Evolutionary conservation across 805 yeast genomes (phyloP).

Genomic region (Clavispora fructus): DNA sequence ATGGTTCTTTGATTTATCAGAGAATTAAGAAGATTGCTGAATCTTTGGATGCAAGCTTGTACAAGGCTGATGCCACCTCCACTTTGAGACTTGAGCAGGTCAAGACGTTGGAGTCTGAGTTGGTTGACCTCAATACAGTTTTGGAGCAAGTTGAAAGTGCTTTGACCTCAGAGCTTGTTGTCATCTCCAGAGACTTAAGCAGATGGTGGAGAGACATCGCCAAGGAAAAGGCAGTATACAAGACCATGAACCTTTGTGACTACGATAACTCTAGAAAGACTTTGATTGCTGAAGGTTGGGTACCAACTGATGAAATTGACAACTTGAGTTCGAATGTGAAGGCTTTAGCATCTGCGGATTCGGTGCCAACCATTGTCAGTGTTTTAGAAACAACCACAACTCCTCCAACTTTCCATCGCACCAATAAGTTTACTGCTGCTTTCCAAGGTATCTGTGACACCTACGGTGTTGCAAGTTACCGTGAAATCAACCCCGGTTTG

Average conservation of each 20-base stretch:
- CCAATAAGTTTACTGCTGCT: conserved; percentile 64
- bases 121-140: conserved; percentile 32
- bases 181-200: conserved; percentile 68
- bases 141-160: conserved; percentile 26
- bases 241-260: conserved; percentile 72
- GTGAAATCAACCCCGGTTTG: conserved; percentile 71
- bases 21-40: conserved; percentile 82
- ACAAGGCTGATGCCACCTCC: conserved; percentile 46
- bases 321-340: conserved; percentile 62
- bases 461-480: conserved; percentile 70
- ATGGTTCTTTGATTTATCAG: conserved; percentile 69
- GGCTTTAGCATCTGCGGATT: conserved; percentile 51
- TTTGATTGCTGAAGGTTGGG: conserved; percentile 94
- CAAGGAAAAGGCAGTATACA: conserved; percentile 80
- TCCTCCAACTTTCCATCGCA: conserved; percentile 68
- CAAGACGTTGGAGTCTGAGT: conserved; percentile 19
- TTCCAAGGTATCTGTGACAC: conserved; percentile 71
- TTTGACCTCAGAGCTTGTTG: conserved; percentile 62
- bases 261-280: conserved; percentile 82
- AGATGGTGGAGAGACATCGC: conserved; percentile 43
- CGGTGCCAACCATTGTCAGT: conserved; percentile 47
- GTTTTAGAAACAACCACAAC: conserved; percentile 67
- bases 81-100: conserved; percentile 28
- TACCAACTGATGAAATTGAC: conserved; percentile 72
- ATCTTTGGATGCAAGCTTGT: conserved; percentile 80